Base-by-base conservation (phyloP, 2,329 filamentous ascomycete genomes). In the Stagonosporopsis chrysanthemi region DNA sequence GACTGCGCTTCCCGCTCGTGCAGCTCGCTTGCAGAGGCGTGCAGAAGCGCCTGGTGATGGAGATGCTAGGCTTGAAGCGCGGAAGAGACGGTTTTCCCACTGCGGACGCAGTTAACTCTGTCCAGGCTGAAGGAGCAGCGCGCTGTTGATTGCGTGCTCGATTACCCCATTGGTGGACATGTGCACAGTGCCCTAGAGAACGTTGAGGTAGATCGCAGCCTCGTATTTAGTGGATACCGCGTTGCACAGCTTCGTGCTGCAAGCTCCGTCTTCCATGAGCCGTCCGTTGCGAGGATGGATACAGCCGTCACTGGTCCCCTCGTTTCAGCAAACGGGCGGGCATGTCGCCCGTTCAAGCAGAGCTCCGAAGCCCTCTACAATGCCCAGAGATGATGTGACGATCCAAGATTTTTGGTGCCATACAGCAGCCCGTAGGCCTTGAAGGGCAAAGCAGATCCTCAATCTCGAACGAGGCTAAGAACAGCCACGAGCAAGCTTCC, bases 191-290 rank as follows among this genome's bases (percentile, higher is more conserved):
- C 29, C 28, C 28, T 26, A 24, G 11, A 38, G 29, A 46, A 24
- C 54, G 48, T 57, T 52, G 54, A 52, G 47, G 48, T 26, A 47
- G 54, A 57, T 48, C 54, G 19, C 31, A 42, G 47, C 17, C 44
- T 52, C 54, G 54, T 57, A 52, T 52, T 26, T 4, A 43, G 49
- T 39, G 43, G 52, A 19, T 42, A 49, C 44, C 22, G 47, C 46
- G 23, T 12, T 40, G 38, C 8, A 39, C 29, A 41, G 41, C 43
- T 22, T 48, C 51, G 51, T 54, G 47, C 42, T 53, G 42, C n/a
- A 52, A 52, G 50, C 33, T 46, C 50, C 42, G 42, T 42, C 14
- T 35, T 42, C 51, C 43, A 47, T 43, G 2, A 6, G 17, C 28
- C 35, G 35, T 46, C 11, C 35, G 15, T 19, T 38, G 29, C 35